Base-by-base conservation (phyloP, 768 basidiomycete species). In the Mrakia frigida region DNA sequence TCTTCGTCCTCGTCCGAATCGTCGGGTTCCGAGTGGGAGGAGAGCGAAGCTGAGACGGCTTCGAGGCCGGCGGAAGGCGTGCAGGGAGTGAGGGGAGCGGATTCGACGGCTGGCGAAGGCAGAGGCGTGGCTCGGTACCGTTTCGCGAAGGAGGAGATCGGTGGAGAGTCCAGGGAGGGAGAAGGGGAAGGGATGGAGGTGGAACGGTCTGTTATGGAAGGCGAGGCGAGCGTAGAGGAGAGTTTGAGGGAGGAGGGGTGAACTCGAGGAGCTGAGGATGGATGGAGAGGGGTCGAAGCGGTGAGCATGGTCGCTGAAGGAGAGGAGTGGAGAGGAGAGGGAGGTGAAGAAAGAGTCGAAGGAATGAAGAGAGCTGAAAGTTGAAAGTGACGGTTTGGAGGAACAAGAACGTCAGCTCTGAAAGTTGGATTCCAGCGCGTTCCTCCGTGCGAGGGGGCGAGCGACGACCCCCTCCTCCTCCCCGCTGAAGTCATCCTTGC, bases 121-220 rank as follows among this genome's bases (percentile, higher is more conserved):
- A 68, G 13, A 18, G 65, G 65, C 25, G 65, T 68, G 11, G 65
- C 65, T 39, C 65, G 65, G 65, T 68, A 68, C 11, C 65, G 35
- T 37, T 67, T 67, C 18, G 65, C 65, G 23, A 68, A 68, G 25
- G 9, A 14, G 35, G 35, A 39, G 65, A 68, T 68, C 6, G 65
- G 65, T 1, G 65, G 65, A 2, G 65, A 68, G 35, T 68, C 65
- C 3, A 37, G 37, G 11, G 37, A 37, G 23, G 65, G 39, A 4
- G 65, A 21, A 6, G 35, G 35, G 3, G 65, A 68, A 6, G 56
- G 23, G 1, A 28, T 6, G 6, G 56, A 4, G 5, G 25, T 25
- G 7, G 56, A n/a, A 2, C 56, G 25, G 25, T 56, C n/a, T n/a
- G n/a, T n/a, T 28, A 56, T 25, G 6, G 56, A 56, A n/a, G 53